Evolutionary conservation across 495 filamentous ascomycete species (phyloP), one percentile per base, ranked within the genome.

Genomic region (Astrocystis sublimbata): DNA sequence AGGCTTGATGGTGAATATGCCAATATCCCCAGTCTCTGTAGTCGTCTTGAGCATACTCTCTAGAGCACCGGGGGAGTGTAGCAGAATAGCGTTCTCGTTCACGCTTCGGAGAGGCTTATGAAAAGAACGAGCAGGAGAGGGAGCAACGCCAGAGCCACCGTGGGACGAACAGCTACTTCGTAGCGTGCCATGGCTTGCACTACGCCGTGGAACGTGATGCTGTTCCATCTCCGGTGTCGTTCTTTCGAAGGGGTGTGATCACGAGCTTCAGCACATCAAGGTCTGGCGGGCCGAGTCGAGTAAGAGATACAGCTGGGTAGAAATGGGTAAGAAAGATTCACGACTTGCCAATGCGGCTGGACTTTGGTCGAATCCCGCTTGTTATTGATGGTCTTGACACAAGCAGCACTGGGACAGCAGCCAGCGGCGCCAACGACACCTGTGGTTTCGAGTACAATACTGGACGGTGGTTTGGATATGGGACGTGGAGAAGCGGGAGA

Each of bases 41-140:
- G 81, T 86, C 8, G 83, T 89, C 69, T 82, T 89, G 42, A 91
- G 81, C 87, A 91, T 89, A 69, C 84, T 83, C 62, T 82, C 76
- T 23, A 81, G 58, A 6, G 79, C 76, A 0, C 75, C 78, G n/a
- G 76, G 79, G 0, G 78, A 80, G 33, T 69, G 65, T 10, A 80
- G 62, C 46, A 78, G 65, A 19, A 72, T 70, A 0, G 65, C 53
- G 41, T 75, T 75, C 49, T 76, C 73, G 23, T 75, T 74, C 9
- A 74, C 65, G 43, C 66, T 73, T 38, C 73, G 71, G 12, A 78
- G 73, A 4, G 76, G 74, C 36, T 75, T 71, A 30, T 68, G 66
- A 21, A 70, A 53, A 13, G 71, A 68, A 15, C 65, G 65, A 64
- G 69, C 50, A 21, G 68, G 51, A 54, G 65, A 54, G 49, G 51